Base-by-base conservation (phyloP, 2,329 filamentous ascomycete genomes). In the Ascochyta koolunga region DNA sequence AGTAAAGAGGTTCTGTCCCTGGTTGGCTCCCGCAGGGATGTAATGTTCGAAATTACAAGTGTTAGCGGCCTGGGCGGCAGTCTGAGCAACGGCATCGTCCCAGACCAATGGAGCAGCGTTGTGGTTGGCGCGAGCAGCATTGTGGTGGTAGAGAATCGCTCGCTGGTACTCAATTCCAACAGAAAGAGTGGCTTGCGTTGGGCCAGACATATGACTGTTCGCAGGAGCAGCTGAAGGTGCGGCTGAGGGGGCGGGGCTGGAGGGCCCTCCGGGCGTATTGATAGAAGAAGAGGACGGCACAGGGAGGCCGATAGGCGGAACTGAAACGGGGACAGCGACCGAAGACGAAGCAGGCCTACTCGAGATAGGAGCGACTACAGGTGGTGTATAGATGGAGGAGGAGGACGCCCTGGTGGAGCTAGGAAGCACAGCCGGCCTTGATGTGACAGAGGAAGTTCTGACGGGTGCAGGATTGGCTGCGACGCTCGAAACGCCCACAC, bases 1-100 rank as follows among this genome's bases (percentile, higher is more conserved):
- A 56, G 88, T 87, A 69, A 90, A 93, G 54, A 98, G 88, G 83
- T 98, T 99, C 80, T 99, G 95, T 60, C 95, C 95, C 80, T 98
- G 93, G 38, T 83, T 81, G 50, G 43, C 54, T 21, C 56, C 59
- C 1, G 57, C 13, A 19, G 64, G 60, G 15, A 65, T 61, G 44
- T 59, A 62, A 53, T 98, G 93, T 33, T 79, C 80, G 66, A 96
- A 96, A 33, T 81, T 78, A 76, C 93, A 97, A 27, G 78, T 81
- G 65, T 93, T 93, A 36, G 83, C 79, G 75, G 92, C 96, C 29
- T 73, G 81, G 25, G 82, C 68, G 55, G 91, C 91, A 47, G 87
- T 65, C 1, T 38, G 10, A 27, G 78, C 50, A 72, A 70, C 49
- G 86, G 89, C 49, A 91, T 78, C 69, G 65, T 87, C 82, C 89